Evolutionary conservation across 2,329 filamentous ascomycete species (phyloP).

Genomic region (Helotiales sp.): DNA sequence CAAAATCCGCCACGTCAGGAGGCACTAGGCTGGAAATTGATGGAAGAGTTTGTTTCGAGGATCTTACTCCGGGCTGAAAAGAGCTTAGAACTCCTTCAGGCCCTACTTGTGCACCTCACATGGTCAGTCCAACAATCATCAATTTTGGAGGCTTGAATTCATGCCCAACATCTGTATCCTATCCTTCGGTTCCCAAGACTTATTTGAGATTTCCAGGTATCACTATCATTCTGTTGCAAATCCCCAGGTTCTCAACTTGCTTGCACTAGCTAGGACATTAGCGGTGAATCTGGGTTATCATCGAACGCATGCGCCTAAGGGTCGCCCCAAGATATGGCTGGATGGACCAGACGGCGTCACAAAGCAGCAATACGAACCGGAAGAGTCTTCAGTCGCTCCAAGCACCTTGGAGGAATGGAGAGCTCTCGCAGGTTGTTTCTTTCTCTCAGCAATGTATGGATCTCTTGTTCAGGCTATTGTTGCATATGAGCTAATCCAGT

Average conservation of each 20-base stretch:
- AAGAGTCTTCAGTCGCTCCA: slow-evolving; percentile 24
- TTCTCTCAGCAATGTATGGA: slow-evolving; percentile 18
- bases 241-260: slow-evolving; percentile 32
- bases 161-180: neutral
- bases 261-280: slow-evolving; percentile 20
- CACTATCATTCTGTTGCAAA: slow-evolving; percentile 32
- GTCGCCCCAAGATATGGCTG: slow-evolving; percentile 1
- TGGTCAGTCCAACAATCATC: slow-evolving; percentile 27
- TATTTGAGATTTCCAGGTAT: slow-evolving; percentile 13
- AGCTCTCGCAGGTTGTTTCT: slow-evolving; percentile 29
- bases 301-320: slow-evolving; percentile 4
- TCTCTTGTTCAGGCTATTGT: neutral
- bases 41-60: slow-evolving; percentile 25
- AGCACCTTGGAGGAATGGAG: slow-evolving; percentile 33
- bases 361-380: slow-evolving; percentile 19
- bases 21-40: slow-evolving; percentile 19
- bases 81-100: slow-evolving; percentile 40
- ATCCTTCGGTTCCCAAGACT: neutral
- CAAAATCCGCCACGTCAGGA: slow-evolving; percentile 17
- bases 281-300: slow-evolving; percentile 18
- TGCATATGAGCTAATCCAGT: neutral
- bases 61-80: slow-evolving; percentile 33
- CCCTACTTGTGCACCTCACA: slow-evolving; percentile 37
- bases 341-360: slow-evolving; percentile 14
- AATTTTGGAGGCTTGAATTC: neutral